Conservation (phyloP, 805 yeast genomes). For the Candida mattraensis region DNA sequence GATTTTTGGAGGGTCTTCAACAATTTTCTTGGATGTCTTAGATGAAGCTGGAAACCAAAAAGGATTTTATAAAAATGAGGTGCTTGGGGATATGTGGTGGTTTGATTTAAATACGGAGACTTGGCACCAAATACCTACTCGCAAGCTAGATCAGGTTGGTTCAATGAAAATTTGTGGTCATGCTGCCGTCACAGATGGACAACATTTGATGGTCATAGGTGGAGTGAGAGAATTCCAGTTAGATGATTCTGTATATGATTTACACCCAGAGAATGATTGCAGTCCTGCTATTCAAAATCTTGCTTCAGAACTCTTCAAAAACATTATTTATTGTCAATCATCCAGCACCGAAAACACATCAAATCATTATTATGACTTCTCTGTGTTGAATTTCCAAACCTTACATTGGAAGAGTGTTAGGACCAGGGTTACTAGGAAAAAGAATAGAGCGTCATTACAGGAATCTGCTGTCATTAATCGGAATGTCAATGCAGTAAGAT, state of each 20-base stretch:
- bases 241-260: too few relatives aligned
- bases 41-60: conserved; percentile 18
- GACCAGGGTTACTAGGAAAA: conserved; percentile 6
- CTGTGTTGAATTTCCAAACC: conserved; percentile 21
- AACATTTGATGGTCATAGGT: conserved; percentile 25
- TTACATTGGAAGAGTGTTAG: conserved; percentile 23
- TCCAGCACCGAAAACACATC: too few relatives aligned
- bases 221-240: conserved; percentile 24
- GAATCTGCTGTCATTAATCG: conserved; percentile 2
- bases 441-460: not conserved
- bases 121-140: conserved; percentile 37
- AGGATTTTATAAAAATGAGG: conserved; percentile 25
- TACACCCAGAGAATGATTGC: too few relatives aligned
- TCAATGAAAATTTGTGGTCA: conserved; percentile 30
- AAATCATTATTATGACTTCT: conserved; percentile 11
- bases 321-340: too few relatives aligned
- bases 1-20: conserved; percentile 35
- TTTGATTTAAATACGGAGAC: conserved; percentile 43
- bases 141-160: conserved; percentile 4
- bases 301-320: too few relatives aligned
- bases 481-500: conserved; percentile 14
- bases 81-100: conserved; percentile 52
- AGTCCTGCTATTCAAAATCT: too few relatives aligned
- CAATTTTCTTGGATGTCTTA: conserved; percentile 23
- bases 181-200: conserved; percentile 17